These are phyloP conservation scores for Actinomucor elegans DNA, from an alignment of 371 early-diverging fungal genomes.

Conservation along the genomic window DNA sequence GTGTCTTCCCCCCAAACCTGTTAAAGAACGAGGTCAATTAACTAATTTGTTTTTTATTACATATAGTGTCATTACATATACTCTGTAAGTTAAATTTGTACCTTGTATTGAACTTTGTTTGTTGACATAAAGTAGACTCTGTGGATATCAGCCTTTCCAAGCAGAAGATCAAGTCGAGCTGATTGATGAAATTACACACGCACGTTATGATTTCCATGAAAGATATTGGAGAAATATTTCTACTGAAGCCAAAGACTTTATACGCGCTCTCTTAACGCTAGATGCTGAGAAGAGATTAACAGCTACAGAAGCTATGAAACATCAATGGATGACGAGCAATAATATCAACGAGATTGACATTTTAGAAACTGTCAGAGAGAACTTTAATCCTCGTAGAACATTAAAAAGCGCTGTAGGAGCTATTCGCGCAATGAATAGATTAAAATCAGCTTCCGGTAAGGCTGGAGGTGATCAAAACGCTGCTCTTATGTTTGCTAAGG, in stretches of 20 bases:
- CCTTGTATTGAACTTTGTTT: no score
- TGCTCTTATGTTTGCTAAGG: slow-evolving; percentile 2
- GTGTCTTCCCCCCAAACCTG: no score
- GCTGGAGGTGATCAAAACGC: neutral
- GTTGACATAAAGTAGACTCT: slow-evolving; percentile 36
- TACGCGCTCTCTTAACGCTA: slow-evolving; percentile 72
- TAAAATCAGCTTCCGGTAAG: slow-evolving; percentile 6
- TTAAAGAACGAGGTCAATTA: no score
- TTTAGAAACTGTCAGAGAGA: slow-evolving; percentile 66
- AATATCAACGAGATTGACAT: slow-evolving; percentile 66
- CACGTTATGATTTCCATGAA: slow-evolving; percentile 73
- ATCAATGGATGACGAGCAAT: slow-evolving; percentile 79
- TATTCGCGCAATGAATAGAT: slow-evolving; percentile 39
- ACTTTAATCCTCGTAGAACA: slow-evolving; percentile 58
- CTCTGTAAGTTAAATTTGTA: slow-evolving; percentile 54
- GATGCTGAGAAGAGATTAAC: slow-evolving; percentile 77
- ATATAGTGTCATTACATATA: slow-evolving; percentile 72
- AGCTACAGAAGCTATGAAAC: slow-evolving; percentile 77
- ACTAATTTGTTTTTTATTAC: no score
- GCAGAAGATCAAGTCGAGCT: slow-evolving; percentile 65
- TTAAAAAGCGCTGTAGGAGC: slow-evolving; percentile 43
- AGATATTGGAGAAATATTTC: slow-evolving; percentile 82
- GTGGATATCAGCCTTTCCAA: slow-evolving; percentile 80
- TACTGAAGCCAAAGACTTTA: slow-evolving; percentile 87
- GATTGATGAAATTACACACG: slow-evolving; percentile 63